Evolutionary conservation across 768 basidiomycete species (phyloP), one percentile per base, ranked within the genome.

Genomic region (Suillus americanus): DNA sequence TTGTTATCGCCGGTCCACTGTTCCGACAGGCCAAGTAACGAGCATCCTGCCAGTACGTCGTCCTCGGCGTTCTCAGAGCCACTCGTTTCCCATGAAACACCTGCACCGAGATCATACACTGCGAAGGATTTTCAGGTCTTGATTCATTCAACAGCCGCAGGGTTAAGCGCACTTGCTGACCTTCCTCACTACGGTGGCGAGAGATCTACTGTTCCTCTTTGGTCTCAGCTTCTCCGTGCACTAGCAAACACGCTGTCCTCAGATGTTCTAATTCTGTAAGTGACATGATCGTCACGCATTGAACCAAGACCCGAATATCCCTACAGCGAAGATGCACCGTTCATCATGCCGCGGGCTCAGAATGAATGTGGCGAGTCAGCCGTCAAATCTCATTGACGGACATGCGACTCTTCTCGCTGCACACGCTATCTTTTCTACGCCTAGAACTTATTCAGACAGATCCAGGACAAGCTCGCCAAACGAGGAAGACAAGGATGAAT

Each of bases 321-420:
- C 25, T 28, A 5, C 57, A 41, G 57, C 9, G 57, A 59, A 28
- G 25, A 59, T 10, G 40, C 57, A 28, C 38, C 25, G 9, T 59
- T 59, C 57, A 16, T 59, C 25, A 59, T 59, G 38, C 56, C 56
- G 28, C 56, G 18, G 18, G 25, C 38, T 59, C 38, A 28, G 57
- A 28, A 59, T n/a, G n/a, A n/a, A n/a, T 18, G 18, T 40, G 5
- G 8, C 23, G 9, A 40, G 9, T 40, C 56, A 40, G 25, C 56
- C 56, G 16, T 20, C 10, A 6, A 28, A 59, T 40, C 37, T 59
- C 16, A 40, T 59, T 20, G 56, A 59, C 18, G 25, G 56, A 38
- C 38, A 12, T 28, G 38, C 57, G 25, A 59, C 25, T 12, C 38
- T 59, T 41, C 38, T 59, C 28, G 57, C 25, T 9, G 57, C 57